Evolutionary conservation across 2,329 filamentous ascomycete species (phyloP).

Genomic region (Rugonectria rugulosa): DNA sequence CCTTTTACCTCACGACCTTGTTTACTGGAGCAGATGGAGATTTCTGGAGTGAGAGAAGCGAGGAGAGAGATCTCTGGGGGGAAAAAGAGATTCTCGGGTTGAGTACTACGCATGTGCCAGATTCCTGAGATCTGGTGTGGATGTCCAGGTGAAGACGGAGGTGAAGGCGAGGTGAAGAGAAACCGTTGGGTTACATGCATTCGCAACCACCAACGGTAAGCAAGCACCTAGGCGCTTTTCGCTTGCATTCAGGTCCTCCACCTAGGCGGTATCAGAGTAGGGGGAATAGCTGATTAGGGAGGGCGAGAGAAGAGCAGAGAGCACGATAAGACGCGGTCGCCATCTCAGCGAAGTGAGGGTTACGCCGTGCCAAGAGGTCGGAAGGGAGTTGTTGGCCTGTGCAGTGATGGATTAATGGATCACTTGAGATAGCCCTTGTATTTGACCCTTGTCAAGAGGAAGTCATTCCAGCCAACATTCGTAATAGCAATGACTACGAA

Average conservation of each 20-base stretch:
- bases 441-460: background rate
- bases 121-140: background rate
- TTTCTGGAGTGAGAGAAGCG: slow-evolving; percentile 14
- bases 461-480: background rate
- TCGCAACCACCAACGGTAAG: background rate
- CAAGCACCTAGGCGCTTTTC: background rate
- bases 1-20: slow-evolving; percentile 17
- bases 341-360: background rate
- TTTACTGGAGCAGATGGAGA: slow-evolving; percentile 31
- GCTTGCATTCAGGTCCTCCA: slow-evolving; percentile 2
- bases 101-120: background rate
- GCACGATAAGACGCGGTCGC: slow-evolving; percentile 8
- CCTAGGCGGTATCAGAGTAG: slow-evolving; percentile 16
- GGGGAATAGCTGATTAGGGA: background rate
- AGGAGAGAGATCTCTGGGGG: slow-evolving; percentile 23
- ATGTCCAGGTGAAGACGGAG: slow-evolving; percentile 20
- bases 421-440: background rate
- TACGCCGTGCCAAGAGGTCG: background rate
- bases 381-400: background rate
- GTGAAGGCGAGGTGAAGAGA: slow-evolving; percentile 18
- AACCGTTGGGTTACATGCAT: slow-evolving; percentile 3
- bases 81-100: slow-evolving; percentile 1
- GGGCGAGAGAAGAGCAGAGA: slow-evolving; percentile 2
- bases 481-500: slow-evolving; percentile 12
- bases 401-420: background rate